Base-by-base conservation (phyloP, 2,329 filamentous ascomycete genomes). In the Epichloe gansuensis region DNA sequence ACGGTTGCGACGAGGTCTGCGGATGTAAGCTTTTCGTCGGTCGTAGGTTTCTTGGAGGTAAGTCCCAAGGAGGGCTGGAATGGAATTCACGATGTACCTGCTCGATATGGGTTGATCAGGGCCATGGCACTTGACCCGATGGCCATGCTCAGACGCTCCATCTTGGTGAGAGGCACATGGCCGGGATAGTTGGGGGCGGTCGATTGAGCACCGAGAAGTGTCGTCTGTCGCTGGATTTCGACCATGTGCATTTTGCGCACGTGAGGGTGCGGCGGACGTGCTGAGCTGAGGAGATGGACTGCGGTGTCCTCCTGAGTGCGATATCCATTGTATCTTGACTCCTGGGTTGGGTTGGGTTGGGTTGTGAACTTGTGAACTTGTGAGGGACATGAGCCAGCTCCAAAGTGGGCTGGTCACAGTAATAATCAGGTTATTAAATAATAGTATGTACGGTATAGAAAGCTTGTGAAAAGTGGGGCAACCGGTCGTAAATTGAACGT, bases 1-100 rank as follows among this genome's bases (percentile, higher is more conserved):
- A 95, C 81, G 37, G 89, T 81, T 37, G 93, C 93, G 61, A 98
- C 94, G 59, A 98, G 82, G 72, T 98, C 93, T 88, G 62, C 13
- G 13, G 35, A 28, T n/a, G 57, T 50, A 13, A 56, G 37, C 34
- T 28, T 13, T 11, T 37, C 28, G n/a, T n/a, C n/a, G n/a, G 25
- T 48, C 21, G 28, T 13, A 5, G 13, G 1, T 7, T n/a, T 5
- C 21, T 6, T 38, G 2, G 17, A 17, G 17, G 17, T 17, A 17
- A 17, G 17, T 11, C 7, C 15, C 7, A 17, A 35, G 21, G 23
- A 43, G 38, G 47, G 37, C 48, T 12, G 17, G 12, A 44, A 12
- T 31, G 17, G 17, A 21, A 21, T 21, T 2, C 2, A 21, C 15
- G 13, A 54, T 62, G 49, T 73, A 85, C 87, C 87, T 67, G 82